These are phyloP conservation scores for Aspergillus intermedius DNA, from an alignment of 2,329 filamentous ascomycete species.

Conservation along the genomic window DNA sequence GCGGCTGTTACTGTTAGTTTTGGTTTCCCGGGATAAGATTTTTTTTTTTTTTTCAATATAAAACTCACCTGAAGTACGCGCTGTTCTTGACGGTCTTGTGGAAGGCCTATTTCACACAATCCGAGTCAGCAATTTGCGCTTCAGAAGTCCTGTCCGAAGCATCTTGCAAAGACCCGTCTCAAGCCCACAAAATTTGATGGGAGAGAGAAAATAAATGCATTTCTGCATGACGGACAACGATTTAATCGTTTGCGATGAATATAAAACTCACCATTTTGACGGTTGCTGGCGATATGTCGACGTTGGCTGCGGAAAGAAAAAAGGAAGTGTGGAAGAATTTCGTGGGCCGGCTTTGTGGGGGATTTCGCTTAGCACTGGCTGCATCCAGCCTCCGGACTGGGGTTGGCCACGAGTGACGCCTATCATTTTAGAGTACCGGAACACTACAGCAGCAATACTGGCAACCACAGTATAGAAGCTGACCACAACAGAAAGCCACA, in stretches of 20 bases:
- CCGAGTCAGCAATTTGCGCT: constrained; percentile 99
- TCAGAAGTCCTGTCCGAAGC: constrained; percentile 88
- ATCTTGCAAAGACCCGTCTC: constrained; percentile 84
- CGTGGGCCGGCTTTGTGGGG: constrained; percentile 36
- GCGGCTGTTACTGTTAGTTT: constrained; percentile 54
- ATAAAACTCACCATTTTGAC: constrained; percentile 41
- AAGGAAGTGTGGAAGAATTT: constrained; percentile 23
- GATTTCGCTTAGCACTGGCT: constrained; percentile 36
- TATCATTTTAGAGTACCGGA: no score
- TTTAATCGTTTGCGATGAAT: constrained; percentile 21
- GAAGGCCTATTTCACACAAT: constrained; percentile 62
- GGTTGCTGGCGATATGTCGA: constrained; percentile 32
- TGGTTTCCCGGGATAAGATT: not conserved
- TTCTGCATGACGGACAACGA: constrained; percentile 7
- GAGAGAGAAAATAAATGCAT: constrained; percentile 1
- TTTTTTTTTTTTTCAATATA: no score
- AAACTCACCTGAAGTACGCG: constrained; percentile 91
- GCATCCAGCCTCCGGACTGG: constrained; percentile 26
- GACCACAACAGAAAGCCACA: no score
- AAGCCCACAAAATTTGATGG: constrained; percentile 9
- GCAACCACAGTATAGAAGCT: no score
- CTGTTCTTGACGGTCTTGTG: constrained; percentile 95
- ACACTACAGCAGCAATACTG: no score
- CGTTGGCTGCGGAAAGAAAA: constrained; percentile 23
- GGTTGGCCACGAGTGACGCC: constrained; percentile 34